Evolutionary conservation across 179 eudicot species (phyloP).

Genomic region (Silene noctiflora): DNA sequence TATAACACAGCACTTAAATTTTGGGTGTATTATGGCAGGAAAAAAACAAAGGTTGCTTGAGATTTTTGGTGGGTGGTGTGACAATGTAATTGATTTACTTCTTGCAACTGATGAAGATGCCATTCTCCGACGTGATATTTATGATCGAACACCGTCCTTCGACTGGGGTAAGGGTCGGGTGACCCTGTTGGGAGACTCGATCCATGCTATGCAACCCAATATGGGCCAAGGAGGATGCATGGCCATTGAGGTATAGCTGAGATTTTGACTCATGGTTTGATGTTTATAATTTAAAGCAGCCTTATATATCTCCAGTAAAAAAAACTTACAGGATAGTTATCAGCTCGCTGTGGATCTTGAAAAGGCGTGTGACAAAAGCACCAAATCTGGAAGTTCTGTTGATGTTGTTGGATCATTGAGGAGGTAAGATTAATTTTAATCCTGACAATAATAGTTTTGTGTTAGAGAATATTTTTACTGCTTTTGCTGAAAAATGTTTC

Average conservation of each 20-base stretch:
- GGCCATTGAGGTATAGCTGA: slow-evolving; percentile 79
- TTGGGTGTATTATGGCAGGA: slow-evolving; percentile 44
- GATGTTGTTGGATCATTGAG: slow-evolving; percentile 61
- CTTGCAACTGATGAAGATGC: slow-evolving; percentile 83
- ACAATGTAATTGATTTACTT: slow-evolving; percentile 73
- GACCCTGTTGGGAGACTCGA: slow-evolving; percentile 95
- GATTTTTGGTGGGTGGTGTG: slow-evolving; percentile 90
- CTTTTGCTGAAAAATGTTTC: no score
- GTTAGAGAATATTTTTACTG: not conserved
- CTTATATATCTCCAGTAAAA: not conserved
- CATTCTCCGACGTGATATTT: slow-evolving; percentile 89
- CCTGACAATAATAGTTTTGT: not conserved
- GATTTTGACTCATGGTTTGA: not conserved
- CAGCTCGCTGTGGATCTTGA: slow-evolving; percentile 85
- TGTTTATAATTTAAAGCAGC: not conserved
- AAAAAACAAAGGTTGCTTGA: slow-evolving; percentile 77
- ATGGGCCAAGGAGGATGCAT: slow-evolving; percentile 99
- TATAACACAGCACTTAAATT: not conserved
- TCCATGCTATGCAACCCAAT: slow-evolving; percentile 99
- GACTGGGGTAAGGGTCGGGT: slow-evolving; percentile 91
- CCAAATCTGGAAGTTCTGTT: slow-evolving; percentile 45
- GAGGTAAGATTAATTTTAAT: slow-evolving; percentile 40
- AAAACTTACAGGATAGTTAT: slow-evolving; percentile 63
- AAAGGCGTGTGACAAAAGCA: slow-evolving; percentile 53
- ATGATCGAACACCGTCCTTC: slow-evolving; percentile 69